Evolutionary conservation across 78 protist genomes (phyloP).

Genomic region (Protostelium mycophagum): DNA sequence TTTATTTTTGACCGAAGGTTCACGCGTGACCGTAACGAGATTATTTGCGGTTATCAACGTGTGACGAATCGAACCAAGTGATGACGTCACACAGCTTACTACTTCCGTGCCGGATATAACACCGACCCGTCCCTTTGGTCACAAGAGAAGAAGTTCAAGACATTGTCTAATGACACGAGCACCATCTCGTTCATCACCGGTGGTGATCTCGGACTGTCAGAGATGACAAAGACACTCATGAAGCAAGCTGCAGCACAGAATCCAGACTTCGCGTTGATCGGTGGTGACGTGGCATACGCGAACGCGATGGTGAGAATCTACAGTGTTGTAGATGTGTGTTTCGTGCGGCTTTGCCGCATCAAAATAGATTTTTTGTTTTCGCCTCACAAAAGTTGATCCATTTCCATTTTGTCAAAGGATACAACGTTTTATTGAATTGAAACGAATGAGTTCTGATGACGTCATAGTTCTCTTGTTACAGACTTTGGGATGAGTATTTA

Average conservation of each 20-base stretch:
- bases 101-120: not conserved
- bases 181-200: conserved; percentile 24
- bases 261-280: conserved; percentile 48
- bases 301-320: conserved; percentile 13
- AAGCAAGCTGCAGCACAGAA: conserved; percentile 18
- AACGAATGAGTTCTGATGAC: not conserved
- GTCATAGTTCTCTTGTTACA: conserved; percentile 18
- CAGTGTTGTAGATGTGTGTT: too few relatives aligned
- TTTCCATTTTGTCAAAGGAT: too few relatives aligned
- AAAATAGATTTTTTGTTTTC: too few relatives aligned
- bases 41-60: too few relatives aligned
- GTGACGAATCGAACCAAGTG: too few relatives aligned
- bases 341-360: too few relatives aligned
- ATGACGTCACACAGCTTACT: too few relatives aligned
- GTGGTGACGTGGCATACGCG: conserved; percentile 63
- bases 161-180: conserved; percentile 26
- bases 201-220: conserved; percentile 28
- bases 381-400: too few relatives aligned
- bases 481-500: conserved; percentile 59
- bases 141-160: conserved; percentile 41
- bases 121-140: not conserved
- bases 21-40: not conserved
- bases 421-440: too few relatives aligned
- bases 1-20: not conserved
- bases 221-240: conserved; percentile 5